phyloP scores from a whole-genome alignment of 345 rosid species.

The Citrus cavaleriei region DNA sequence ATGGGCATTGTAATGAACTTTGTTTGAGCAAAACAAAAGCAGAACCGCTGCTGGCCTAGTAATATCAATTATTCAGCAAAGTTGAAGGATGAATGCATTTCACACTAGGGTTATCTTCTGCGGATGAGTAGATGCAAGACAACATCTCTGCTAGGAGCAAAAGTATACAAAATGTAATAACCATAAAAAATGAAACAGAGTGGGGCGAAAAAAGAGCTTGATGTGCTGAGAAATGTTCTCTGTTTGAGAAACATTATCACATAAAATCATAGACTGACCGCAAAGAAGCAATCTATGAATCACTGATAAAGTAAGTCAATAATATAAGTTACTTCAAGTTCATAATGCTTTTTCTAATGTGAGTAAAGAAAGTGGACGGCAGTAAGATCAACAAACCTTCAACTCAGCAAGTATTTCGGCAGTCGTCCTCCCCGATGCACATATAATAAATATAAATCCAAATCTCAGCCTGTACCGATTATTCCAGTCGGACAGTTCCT shows the following conservation, averaged over 20 bases:
- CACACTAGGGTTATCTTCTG: neutral
- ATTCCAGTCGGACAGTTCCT: slow-evolving; percentile 83
- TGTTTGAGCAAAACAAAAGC: neutral
- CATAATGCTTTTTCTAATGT: too few species aligned
- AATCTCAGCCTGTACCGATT: slow-evolving; percentile 55
- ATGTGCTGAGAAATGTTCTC: neutral
- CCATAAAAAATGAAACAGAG: neutral
- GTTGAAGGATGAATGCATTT: neutral
- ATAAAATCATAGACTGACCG: neutral
- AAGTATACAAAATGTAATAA: neutral
- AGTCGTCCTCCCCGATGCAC: slow-evolving; percentile 74
- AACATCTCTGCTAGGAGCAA: neutral
- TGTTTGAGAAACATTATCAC: neutral
- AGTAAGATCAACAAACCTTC: slow-evolving; percentile 44
- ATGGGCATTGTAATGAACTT: neutral
- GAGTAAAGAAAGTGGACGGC: neutral
- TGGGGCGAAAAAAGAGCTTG: neutral
- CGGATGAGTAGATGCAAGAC: neutral
- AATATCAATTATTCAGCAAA: neutral
- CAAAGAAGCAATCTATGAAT: neutral
- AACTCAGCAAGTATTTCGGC: slow-evolving; percentile 68
- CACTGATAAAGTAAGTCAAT: neutral
- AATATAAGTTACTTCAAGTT: too few species aligned
- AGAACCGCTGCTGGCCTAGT: neutral
- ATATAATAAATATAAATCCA: slow-evolving; percentile 74